Percentiles rank a stretch among this genome's conserved stretches.
Conservation (phyloP, 1,139 yeast genomes). For the Wickerhamomyces sp. region DNA sequence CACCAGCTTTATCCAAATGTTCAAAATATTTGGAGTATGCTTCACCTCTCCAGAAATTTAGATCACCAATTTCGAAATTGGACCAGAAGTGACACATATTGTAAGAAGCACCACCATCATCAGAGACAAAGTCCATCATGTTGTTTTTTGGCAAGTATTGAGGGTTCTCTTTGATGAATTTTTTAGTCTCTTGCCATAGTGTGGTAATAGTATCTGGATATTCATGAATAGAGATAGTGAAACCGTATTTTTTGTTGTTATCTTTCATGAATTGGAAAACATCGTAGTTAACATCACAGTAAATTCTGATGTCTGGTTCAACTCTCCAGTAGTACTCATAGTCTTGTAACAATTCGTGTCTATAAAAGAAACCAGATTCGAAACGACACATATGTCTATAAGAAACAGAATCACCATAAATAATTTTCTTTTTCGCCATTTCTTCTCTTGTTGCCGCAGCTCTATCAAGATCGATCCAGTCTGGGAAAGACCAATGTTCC, state of each 20-base stretch:
- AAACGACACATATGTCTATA: conserved; percentile 90
- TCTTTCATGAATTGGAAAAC: conserved; percentile 25
- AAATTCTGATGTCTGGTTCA: conserved; percentile 64
- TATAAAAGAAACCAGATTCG: conserved; percentile 81
- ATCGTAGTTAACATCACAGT: conserved; percentile 23
- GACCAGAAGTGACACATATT: conserved; percentile 64
- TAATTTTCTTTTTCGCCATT: conserved; percentile 44
- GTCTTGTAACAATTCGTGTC: conserved; percentile 19
- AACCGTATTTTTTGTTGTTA: conserved; percentile 22
- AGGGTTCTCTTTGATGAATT: conserved; percentile 62
- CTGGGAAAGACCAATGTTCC: conserved; percentile 56
- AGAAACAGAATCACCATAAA: conserved; percentile 60
- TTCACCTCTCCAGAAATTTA: conserved; percentile 47
- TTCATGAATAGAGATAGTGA: conserved; percentile 68
- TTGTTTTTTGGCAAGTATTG: conserved; percentile 62
- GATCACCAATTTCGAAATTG: conserved; percentile 52
- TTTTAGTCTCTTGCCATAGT: conserved; percentile 73
- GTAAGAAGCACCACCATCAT: conserved; percentile 45
- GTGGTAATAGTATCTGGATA: conserved; percentile 77
- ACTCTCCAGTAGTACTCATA: conserved; percentile 74
- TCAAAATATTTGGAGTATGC: conserved; percentile 47
- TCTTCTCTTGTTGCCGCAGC: conserved; percentile 28
- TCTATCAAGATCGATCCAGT: conserved; percentile 53
- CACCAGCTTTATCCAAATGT: conserved; percentile 48
- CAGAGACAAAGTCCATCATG: conserved; percentile 51